phyloP scores from a whole-genome alignment of 2,329 filamentous ascomycete genomes.

The Tolypocladium endophyticum region DNA sequence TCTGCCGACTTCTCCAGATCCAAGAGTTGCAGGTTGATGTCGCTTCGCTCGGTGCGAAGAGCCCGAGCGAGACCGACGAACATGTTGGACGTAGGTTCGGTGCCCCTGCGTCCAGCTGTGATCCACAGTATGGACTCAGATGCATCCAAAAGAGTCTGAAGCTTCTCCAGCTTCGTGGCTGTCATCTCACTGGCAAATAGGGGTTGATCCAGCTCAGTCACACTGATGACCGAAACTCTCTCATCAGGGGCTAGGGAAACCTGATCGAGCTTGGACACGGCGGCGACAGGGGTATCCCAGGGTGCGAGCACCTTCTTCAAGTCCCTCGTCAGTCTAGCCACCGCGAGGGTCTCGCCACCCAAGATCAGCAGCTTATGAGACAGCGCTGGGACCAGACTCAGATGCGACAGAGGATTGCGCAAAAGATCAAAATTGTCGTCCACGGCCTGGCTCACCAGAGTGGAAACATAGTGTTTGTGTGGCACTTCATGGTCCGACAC shows the following conservation, averaged over 20 bases:
- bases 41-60: background rate
- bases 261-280: background rate
- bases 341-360: conserved; percentile 1
- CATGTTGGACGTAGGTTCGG: background rate
- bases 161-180: background rate
- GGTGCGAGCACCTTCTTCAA: background rate
- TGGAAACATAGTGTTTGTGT: background rate
- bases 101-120: background rate
- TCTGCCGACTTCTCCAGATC: background rate
- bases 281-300: background rate
- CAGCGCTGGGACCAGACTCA: background rate
- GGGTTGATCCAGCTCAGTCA: background rate
- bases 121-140: background rate
- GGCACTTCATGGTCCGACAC: background rate
- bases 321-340: background rate
- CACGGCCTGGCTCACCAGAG: background rate
- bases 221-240: background rate
- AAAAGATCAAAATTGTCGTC: background rate
- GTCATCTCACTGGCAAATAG: background rate
- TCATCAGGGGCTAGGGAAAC: background rate
- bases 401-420: background rate
- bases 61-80: background rate
- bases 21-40: background rate
- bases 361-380: background rate
- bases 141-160: background rate